Evolutionary conservation across 805 yeast species (phyloP).

Genomic region (Candida broadrunensis): DNA sequence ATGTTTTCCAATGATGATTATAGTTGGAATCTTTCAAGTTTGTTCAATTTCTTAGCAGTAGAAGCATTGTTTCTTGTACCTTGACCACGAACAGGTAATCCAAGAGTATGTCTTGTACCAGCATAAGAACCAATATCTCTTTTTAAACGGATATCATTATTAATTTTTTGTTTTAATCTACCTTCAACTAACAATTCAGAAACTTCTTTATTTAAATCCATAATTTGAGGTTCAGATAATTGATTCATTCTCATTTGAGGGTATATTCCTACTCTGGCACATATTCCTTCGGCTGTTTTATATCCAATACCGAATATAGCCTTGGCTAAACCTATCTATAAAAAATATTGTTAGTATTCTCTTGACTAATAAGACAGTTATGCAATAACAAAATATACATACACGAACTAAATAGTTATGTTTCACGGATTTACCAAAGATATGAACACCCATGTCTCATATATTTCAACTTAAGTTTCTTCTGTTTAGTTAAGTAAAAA

Average conservation of each 20-base stretch:
- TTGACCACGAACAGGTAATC: conserved; percentile 72
- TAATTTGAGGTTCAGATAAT: conserved; percentile 79
- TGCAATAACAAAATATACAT: too few species aligned
- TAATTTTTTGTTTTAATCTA: conserved; percentile 66
- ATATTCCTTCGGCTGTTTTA: conserved; percentile 65
- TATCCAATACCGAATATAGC: conserved; percentile 87
- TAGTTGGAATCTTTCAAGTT: conserved; percentile 51
- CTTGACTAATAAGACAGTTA: too few species aligned
- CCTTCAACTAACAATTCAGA: conserved; percentile 82
- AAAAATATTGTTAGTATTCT: conserved; percentile 14
- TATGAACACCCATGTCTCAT: conserved; percentile 46
- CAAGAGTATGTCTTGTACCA: conserved; percentile 87
- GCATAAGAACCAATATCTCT: conserved; percentile 78
- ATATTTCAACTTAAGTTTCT: too few species aligned
- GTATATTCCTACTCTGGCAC: conserved; percentile 86
- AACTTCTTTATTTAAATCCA: conserved; percentile 84
- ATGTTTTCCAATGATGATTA: too few species aligned
- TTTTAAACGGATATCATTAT: conserved; percentile 76
- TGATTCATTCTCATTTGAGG: conserved; percentile 95
- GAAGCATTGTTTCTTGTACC: conserved; percentile 85
- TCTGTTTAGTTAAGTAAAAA: too few species aligned
- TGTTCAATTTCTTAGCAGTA: conserved; percentile 86
- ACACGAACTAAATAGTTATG: conserved; percentile 36
- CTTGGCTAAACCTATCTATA: conserved; percentile 62
- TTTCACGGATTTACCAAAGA: conserved; percentile 43